Percentiles rank a stretch among this genome's conserved stretches.
Evolutionary conservation across 2,329 filamentous ascomycete genomes (phyloP).

Genomic region (Fusarium chlamydosporum): DNA sequence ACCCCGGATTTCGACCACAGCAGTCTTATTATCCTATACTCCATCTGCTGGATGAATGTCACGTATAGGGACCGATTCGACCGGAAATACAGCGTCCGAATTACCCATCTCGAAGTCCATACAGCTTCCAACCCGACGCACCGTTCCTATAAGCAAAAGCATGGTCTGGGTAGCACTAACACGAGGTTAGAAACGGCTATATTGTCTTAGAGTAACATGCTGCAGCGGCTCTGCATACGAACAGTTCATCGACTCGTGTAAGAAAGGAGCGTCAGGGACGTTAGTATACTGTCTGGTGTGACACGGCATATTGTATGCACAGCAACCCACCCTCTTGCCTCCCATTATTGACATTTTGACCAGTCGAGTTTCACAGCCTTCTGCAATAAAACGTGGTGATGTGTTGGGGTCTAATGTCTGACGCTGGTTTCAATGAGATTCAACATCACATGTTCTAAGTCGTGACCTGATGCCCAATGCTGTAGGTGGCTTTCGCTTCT

Average conservation of each 20-base stretch:
- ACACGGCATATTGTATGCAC: slow-evolving; percentile 37
- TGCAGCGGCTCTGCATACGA: slow-evolving; percentile 14
- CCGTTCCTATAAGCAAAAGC: slow-evolving; percentile 4
- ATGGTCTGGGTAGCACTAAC: slow-evolving; percentile 18
- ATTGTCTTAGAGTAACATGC: slow-evolving; percentile 5
- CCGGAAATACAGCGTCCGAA: neutral
- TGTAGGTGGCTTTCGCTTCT: neutral
- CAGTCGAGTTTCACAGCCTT: slow-evolving; percentile 44
- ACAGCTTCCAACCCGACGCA: slow-evolving; percentile 3
- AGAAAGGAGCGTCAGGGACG: slow-evolving; percentile 13
- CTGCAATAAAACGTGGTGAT: slow-evolving; percentile 11
- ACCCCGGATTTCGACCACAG: slow-evolving; percentile 18
- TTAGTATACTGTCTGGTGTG: neutral
- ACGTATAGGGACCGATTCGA: neutral
- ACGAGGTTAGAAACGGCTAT: slow-evolving; percentile 23
- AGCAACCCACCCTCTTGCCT: slow-evolving; percentile 10
- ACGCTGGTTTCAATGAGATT: slow-evolving; percentile 1
- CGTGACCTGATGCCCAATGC: slow-evolving; percentile 8
- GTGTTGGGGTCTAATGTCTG: slow-evolving; percentile 17
- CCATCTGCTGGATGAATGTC: neutral
- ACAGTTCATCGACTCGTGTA: slow-evolving; percentile 4
- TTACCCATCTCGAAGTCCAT: neutral
- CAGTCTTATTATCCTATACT: neutral
- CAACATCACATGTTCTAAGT: slow-evolving; percentile 30
- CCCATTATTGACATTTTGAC: slow-evolving; percentile 25